Base-by-base conservation (phyloP, 768 basidiomycete species). In the Pisolithus sp. region DNA sequence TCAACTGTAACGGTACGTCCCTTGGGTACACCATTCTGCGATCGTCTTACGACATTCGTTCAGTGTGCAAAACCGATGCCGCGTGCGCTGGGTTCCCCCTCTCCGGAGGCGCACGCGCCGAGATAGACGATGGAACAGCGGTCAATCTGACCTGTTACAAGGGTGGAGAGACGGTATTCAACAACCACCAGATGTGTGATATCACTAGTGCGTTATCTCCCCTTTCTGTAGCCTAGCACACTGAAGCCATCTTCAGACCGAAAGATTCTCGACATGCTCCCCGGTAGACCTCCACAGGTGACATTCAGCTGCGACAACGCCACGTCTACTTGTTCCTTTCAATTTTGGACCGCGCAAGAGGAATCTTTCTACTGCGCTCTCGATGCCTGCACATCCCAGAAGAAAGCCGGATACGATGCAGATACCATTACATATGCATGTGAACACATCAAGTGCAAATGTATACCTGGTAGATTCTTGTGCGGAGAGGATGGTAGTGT, bases 331-430 rank as follows among this genome's bases (percentile, higher is more conserved):
- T 99, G 96, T 65, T 81, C 83, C 21, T 99, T 99, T 77, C 94
- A 99, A 69, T 99, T 99, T 73, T 99, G 96, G 96, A 91, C 93
- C 8, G 93, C 87, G 6, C 76, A 89, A 59, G 79, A 92, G 51
- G 95, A 99, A 66, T 94, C 92, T 0, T 98, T 99, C 69, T 97
- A 96, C 70, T 99, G 96, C 69, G 81, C 81, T 9, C 76, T 99
- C 49, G 76, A 88, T 40, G 65, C 78, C 17, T 98, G 96, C 64
- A 66, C 62, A 3, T 81, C 81, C 6, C 62, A 64, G 6, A 51
- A 70, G 49, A 65, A 66, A 24, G 60, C 71, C 1, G 82, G 78
- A 7, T 85, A 82, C 62, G 79, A 85, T 50, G 69, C 71, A 23
- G 93, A 96, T 62, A 71, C 71, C 15, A 96, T 91, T 2, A 67